These are phyloP conservation scores for Radiomyces spectabilis DNA, from an alignment of 192 early-diverging fungal species.

Conservation along the genomic window DNA sequence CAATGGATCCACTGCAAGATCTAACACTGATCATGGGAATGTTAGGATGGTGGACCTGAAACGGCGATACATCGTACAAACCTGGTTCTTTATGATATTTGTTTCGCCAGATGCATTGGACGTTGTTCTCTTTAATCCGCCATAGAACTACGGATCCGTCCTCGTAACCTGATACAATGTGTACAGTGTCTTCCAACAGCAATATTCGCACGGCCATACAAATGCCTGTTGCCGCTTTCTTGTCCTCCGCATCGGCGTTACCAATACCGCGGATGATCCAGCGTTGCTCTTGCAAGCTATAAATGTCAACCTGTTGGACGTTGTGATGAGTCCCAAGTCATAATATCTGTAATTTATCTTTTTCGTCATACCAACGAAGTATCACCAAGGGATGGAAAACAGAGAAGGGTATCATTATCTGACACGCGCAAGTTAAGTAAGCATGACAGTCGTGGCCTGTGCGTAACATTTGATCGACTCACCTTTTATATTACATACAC, in stretches of 20 bases:
- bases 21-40: slow-evolving; percentile 8
- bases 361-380: slow-evolving; percentile 4
- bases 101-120: neutral
- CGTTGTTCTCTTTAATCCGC: neutral
- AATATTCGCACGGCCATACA: slow-evolving; percentile 22
- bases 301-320: slow-evolving; percentile 33
- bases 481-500: neutral
- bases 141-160: slow-evolving; percentile 5
- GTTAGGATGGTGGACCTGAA: neutral
- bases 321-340: neutral
- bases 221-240: slow-evolving; percentile 3
- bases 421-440: neutral
- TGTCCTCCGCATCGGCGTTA: neutral
- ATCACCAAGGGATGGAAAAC: slow-evolving; percentile 14
- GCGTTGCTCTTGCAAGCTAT: slow-evolving; percentile 4
- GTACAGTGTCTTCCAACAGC: neutral
- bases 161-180: slow-evolving; percentile 16
- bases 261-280: slow-evolving; percentile 6
- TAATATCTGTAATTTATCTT: neutral
- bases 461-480: neutral
- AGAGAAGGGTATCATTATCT: slow-evolving; percentile 6
- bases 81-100: slow-evolving; percentile 3
- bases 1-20: neutral
- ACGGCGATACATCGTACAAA: neutral
- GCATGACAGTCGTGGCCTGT: neutral